Evolutionary conservation across 2,329 filamentous ascomycete species (phyloP).

Genomic region (Clarireedia sp.): DNA sequence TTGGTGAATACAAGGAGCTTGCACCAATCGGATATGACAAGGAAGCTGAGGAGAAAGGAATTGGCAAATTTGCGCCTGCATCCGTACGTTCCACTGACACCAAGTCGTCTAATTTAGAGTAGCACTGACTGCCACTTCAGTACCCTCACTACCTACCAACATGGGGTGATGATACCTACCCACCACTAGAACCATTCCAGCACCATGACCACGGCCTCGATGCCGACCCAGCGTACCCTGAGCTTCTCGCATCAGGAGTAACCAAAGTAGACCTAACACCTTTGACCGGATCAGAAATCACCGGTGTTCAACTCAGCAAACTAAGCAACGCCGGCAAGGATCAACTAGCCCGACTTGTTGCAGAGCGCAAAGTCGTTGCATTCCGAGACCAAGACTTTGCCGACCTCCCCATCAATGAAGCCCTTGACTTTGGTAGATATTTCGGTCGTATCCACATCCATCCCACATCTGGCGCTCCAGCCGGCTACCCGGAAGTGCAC

Average conservation of each 20-base stretch:
- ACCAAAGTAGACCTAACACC: constrained; percentile 58
- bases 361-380: constrained; percentile 69
- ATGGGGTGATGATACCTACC: constrained; percentile 56
- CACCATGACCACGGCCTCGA: constrained; percentile 71
- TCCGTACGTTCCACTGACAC: constrained; percentile 17
- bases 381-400: constrained; percentile 71
- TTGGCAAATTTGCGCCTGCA: constrained; percentile 22
- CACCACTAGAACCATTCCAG: constrained; percentile 60
- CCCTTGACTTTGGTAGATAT: constrained; percentile 62
- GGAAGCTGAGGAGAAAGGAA: constrained; percentile 25
- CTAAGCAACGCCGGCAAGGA: constrained; percentile 64
- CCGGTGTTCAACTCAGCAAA: constrained; percentile 62
- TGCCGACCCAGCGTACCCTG: constrained; percentile 60
- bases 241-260: constrained; percentile 51
- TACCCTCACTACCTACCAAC: constrained; percentile 58
- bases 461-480: constrained; percentile 67
- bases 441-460: constrained; percentile 80
- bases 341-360: constrained; percentile 67
- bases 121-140: neutral
- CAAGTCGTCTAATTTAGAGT: neutral
- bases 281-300: constrained; percentile 65
- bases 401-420: constrained; percentile 60
- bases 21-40: constrained; percentile 26
- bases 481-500: constrained; percentile 66
- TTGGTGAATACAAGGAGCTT: constrained; percentile 27